phyloP scores from a whole-genome alignment of 2,329 filamentous ascomycete species.

The Seiridium unicorne region DNA sequence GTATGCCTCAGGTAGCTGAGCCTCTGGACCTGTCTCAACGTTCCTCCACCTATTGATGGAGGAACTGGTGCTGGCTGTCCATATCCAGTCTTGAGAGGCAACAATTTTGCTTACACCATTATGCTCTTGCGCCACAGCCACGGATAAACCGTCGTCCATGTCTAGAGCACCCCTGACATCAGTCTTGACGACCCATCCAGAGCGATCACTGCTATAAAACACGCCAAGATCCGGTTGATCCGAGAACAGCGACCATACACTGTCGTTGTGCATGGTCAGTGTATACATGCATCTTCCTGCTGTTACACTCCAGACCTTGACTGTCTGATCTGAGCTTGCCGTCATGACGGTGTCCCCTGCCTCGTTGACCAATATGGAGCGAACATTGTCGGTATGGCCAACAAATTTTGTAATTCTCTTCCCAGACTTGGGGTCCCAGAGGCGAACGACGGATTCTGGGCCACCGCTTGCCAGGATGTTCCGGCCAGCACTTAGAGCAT shows the following conservation, averaged over 20 bases:
- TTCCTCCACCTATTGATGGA: constrained; percentile 92
- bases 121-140: constrained; percentile 91
- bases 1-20: constrained; percentile 61
- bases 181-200: constrained; percentile 92
- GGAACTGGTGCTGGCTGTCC: constrained; percentile 86
- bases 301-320: constrained; percentile 97
- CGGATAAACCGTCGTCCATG: constrained; percentile 82
- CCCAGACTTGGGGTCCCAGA: constrained; percentile 89
- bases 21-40: constrained; percentile 73
- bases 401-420: constrained; percentile 95
- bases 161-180: constrained; percentile 73
- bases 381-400: constrained; percentile 91
- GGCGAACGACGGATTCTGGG: constrained; percentile 85
- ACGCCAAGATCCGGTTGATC: constrained; percentile 80
- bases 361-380: constrained; percentile 85
- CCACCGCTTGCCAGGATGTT: constrained; percentile 88
- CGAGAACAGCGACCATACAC: constrained; percentile 93
- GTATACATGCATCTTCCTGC: constrained; percentile 97
- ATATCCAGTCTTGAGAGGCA: constrained; percentile 73
- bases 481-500: constrained; percentile 78
- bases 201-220: constrained; percentile 94
- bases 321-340: constrained; percentile 91
- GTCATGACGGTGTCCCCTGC: constrained; percentile 90
- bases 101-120: constrained; percentile 72
- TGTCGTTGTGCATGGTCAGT: constrained; percentile 97